phyloP scores from a whole-genome alignment of 352 stramenopile species.

The Pythium catenulatum region DNA sequence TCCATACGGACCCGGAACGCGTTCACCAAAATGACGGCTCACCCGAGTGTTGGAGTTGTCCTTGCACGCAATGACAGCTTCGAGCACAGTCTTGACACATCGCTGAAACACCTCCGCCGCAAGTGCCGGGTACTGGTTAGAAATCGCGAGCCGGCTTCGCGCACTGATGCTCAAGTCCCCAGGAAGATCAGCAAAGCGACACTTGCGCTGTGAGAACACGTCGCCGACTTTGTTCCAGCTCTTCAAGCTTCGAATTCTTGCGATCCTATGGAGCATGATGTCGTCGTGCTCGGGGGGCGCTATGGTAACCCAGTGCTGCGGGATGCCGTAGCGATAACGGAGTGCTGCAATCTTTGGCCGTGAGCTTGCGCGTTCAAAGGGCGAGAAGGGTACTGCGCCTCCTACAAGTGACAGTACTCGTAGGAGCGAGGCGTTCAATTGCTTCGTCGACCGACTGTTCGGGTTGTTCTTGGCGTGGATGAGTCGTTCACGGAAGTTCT shows the following conservation, averaged over 20 bases:
- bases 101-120: constrained; percentile 18
- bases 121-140: constrained; percentile 27
- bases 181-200: constrained; percentile 13
- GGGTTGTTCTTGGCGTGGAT: too few species aligned
- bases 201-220: neutral
- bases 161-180: neutral
- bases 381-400: constrained; percentile 53
- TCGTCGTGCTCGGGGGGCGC: constrained; percentile 58
- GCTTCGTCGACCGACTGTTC: too few species aligned
- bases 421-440: constrained; percentile 50
- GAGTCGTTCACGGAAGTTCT: too few species aligned
- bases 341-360: constrained; percentile 52
- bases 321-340: constrained; percentile 42
- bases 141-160: neutral
- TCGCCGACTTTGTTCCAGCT: neutral
- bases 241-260: neutral
- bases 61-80: neutral
- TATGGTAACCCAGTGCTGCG: constrained; percentile 52
- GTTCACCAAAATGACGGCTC: constrained; percentile 15
- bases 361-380: constrained; percentile 48
- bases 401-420: constrained; percentile 49
- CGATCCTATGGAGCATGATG: constrained; percentile 31
- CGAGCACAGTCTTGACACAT: neutral
- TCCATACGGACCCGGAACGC: neutral
- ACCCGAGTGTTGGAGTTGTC: neutral